Evolutionary conservation across 768 basidiomycete species (phyloP).

Genomic region (Suillus ampliporus): DNA sequence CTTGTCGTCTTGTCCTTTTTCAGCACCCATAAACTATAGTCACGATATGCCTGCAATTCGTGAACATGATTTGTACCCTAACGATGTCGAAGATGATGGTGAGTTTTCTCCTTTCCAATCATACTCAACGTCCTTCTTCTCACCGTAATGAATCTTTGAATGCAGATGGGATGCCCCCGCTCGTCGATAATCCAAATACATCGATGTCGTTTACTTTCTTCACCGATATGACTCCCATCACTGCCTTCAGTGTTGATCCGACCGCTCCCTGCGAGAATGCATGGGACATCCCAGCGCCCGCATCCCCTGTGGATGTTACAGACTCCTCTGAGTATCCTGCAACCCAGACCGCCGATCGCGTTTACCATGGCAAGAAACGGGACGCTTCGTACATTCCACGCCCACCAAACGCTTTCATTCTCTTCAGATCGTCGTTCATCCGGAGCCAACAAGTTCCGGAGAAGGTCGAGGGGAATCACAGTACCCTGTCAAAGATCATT

Average conservation of each 20-base stretch:
- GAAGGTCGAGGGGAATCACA: slow-evolving; percentile 81
- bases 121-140: not conserved
- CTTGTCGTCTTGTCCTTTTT: slow-evolving; percentile 5
- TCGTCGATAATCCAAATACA: slow-evolving; percentile 58
- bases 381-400: slow-evolving; percentile 81
- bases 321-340: slow-evolving; percentile 26
- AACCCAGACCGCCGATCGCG: slow-evolving; percentile 41
- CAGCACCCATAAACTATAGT: slow-evolving; percentile 1
- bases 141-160: slow-evolving; percentile 14
- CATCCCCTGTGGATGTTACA: slow-evolving; percentile 25
- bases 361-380: slow-evolving; percentile 64
- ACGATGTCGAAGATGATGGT: slow-evolving; percentile 46
- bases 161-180: slow-evolving; percentile 54
- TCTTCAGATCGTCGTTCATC: slow-evolving; percentile 83
- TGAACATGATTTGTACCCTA: slow-evolving; percentile 31
- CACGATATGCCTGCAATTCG: slow-evolving; percentile 33
- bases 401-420: slow-evolving; percentile 86
- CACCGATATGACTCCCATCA: slow-evolving; percentile 61
- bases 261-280: slow-evolving; percentile 39
- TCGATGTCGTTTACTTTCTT: slow-evolving; percentile 68
- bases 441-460: slow-evolving; percentile 74
- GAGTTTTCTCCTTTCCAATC: slow-evolving; percentile 8
- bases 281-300: slow-evolving; percentile 32
- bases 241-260: slow-evolving; percentile 46
- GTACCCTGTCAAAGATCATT: slow-evolving; percentile 81